Base-by-base conservation (phyloP, 169 alveolate genomes). In the Cryptosporidium ubiquitum region DNA sequence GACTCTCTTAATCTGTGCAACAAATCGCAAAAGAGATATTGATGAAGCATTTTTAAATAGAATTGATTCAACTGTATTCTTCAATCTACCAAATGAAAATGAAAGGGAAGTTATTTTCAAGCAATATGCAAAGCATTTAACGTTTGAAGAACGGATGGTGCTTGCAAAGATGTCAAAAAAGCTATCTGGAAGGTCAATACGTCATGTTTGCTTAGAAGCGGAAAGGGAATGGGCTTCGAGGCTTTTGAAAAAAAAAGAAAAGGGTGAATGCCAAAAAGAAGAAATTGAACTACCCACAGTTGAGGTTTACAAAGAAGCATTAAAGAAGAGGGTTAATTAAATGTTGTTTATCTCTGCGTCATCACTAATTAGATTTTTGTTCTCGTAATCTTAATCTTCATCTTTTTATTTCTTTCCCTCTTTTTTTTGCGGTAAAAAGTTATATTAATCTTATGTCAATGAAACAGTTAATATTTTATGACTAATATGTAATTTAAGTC, bases 191-290 rank as follows among this genome's bases (percentile, higher is more conserved):
- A 92, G 97, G 85, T 93, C 94, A 71, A 93, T 93, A 31, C 84
- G 91, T 51, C 74, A 93, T 84, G 70, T 94, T 14, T 95, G 98
- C 70, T 93, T 94, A 92, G 98, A 95, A 84, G 96, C 97, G 7
- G 98, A 95, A 91, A 93, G 97, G 86, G 86, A 94, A 61, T 94
- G 97, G 97, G 97, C 97, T 42, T 86, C 96, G 5, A 91, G 69
- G 37, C 55, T 94, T 49, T 71, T 95, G 33, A 93, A 95, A 71
- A 93, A 94, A 29, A 92, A 95, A 69, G 94, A 93, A 20, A 52
- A 16, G 10, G 57, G 33, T 4, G 94, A 92, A 74, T 84, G 9
- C 5, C 23, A 39, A 23, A 12, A 1, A 20, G 49, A 79, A 1
- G 49, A 60, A 2, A 23, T 79, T 18, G 89, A 79, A 64, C 31